Evolutionary conservation across 129 eudicot species (phyloP).

Genomic region (Cynara cardunculus): DNA sequence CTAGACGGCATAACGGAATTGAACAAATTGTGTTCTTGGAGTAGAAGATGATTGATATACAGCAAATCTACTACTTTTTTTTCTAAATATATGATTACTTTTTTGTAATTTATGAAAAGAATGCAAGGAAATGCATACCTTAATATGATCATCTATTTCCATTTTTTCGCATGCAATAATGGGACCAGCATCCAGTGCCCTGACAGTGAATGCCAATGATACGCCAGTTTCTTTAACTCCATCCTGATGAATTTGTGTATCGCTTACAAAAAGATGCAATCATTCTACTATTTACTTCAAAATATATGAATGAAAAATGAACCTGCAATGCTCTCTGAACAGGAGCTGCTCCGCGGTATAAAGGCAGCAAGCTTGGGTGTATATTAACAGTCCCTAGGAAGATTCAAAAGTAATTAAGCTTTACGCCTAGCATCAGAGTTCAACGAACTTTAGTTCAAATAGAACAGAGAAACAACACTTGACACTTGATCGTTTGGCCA

Average conservation of each 20-base stretch:
- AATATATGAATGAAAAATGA: conserved; percentile 16
- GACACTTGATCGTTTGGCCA: neutral
- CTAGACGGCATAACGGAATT: neutral
- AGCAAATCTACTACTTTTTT: neutral
- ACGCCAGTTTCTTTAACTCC: conserved; percentile 96
- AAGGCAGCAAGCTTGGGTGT: conserved; percentile 93
- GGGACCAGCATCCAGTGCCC: conserved; percentile 91
- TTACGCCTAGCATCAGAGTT: conserved; percentile 5
- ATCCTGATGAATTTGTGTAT: conserved; percentile 45
- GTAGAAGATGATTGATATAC: neutral
- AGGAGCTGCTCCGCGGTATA: conserved; percentile 97
- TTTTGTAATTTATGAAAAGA: neutral
- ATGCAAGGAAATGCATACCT: conserved; percentile 36
- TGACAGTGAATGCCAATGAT: conserved; percentile 83
- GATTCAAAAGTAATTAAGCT: conserved; percentile 6
- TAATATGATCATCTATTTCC: conserved; percentile 69
- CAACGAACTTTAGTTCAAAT: neutral
- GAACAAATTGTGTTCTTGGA: neutral
- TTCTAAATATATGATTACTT: neutral
- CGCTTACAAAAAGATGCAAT: neutral
- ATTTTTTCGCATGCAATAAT: conserved; percentile 61
- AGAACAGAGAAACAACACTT: neutral
- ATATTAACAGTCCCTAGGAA: conserved; percentile 83
- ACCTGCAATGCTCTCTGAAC: conserved; percentile 99
- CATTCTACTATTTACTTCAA: neutral